phyloP scores from a whole-genome alignment of 805 yeast genomes.

The Wickerhamia fluorescens region DNA sequence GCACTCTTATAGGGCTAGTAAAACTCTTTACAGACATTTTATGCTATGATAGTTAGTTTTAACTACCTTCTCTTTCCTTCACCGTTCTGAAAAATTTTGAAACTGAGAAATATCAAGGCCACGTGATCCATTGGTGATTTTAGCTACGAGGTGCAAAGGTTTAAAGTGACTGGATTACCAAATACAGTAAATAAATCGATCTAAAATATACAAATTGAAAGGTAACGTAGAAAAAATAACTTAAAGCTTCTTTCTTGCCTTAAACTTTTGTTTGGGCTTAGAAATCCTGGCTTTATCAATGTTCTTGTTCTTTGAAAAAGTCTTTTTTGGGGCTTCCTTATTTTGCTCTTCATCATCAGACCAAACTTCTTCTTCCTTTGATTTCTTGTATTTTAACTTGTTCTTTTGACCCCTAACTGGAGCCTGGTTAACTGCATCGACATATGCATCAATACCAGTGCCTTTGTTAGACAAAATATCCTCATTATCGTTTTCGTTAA shows the following conservation, averaged over 20 bases:
- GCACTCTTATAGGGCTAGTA: constrained; percentile 75
- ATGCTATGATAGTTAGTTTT: neutral
- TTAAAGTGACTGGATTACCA: no score
- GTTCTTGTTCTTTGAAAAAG: constrained; percentile 9
- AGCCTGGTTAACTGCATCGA: constrained; percentile 88
- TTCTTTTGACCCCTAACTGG: constrained; percentile 93
- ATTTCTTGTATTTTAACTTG: constrained; percentile 78
- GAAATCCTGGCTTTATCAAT: constrained; percentile 18
- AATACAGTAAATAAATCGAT: no score
- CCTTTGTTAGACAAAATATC: constrained; percentile 31
- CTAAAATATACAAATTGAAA: no score
- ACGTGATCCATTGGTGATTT: no score
- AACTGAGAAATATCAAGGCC: constrained; percentile 4
- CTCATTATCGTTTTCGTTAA: constrained; percentile 43
- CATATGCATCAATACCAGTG: constrained; percentile 79
- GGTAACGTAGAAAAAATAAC: neutral
- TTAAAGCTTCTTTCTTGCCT: constrained; percentile 54
- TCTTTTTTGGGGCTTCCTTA: no score
- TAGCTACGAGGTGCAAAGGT: no score
- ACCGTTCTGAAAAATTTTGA: neutral
- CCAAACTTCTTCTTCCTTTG: constrained; percentile 40
- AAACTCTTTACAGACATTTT: constrained; percentile 9
- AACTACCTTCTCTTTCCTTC: neutral
- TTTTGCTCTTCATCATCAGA: constrained; percentile 43
- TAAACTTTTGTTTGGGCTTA: constrained; percentile 43